Percentiles rank a stretch among this genome's conserved stretches.
Conservation (phyloP, 345 rosid genomes). For the Orychophragmus violaceus region DNA sequence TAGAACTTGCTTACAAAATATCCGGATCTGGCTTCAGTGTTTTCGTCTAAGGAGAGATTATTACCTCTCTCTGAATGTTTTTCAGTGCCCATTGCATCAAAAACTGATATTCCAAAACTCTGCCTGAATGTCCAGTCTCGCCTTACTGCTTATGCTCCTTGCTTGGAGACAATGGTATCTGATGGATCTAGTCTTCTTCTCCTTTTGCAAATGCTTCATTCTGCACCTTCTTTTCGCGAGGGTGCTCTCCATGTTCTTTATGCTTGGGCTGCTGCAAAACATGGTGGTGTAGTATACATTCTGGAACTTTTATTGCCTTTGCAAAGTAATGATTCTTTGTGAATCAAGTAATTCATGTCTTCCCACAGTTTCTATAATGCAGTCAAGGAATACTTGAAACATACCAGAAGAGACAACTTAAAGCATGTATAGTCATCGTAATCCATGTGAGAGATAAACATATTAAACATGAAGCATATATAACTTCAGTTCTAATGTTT, state of each 20-base stretch:
- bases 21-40: too few relatives aligned
- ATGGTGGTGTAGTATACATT: constrained; percentile 97
- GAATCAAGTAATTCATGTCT: too few relatives aligned
- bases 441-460: neutral
- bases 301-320: too few relatives aligned
- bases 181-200: constrained; percentile 97
- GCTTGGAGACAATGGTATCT: constrained; percentile 99
- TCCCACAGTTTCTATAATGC: constrained; percentile 61
- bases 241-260: constrained; percentile 95
- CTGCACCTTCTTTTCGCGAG: constrained; percentile 79
- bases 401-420: neutral
- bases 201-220: constrained; percentile 92
- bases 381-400: constrained; percentile 42
- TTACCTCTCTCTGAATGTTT: constrained; percentile 89
- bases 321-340: constrained; percentile 57
- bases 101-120: constrained; percentile 78
- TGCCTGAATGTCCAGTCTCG: constrained; percentile 79
- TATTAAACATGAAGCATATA: neutral
- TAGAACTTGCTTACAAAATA: constrained; percentile 87
- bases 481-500: neutral
- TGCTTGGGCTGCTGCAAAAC: constrained; percentile 99
- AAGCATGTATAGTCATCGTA: neutral
- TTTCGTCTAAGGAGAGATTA: constrained; percentile 79
- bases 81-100: constrained; percentile 65
- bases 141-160: constrained; percentile 85